These are phyloP conservation scores for Penicillium steckii DNA, from an alignment of 495 filamentous ascomycete species.

Conservation along the genomic window DNA sequence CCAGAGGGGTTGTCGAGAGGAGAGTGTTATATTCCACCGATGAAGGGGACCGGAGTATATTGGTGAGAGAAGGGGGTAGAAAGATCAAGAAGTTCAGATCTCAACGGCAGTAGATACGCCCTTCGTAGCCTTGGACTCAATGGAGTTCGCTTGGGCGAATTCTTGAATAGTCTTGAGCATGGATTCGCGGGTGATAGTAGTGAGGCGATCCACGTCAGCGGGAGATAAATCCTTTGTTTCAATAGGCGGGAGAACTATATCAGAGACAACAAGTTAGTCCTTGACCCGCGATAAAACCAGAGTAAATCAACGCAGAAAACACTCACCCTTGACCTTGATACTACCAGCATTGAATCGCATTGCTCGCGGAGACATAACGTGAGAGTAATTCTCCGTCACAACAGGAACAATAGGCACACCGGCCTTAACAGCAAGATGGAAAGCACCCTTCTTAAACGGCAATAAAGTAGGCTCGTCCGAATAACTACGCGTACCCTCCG, in stretches of 20 bases:
- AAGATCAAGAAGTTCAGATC: slow-evolving; percentile 25
- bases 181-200: slow-evolving; percentile 64
- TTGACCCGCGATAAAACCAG: not conserved
- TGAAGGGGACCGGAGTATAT: not conserved
- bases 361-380: slow-evolving; percentile 71
- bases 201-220: slow-evolving; percentile 79
- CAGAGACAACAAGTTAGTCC: not conserved
- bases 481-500: slow-evolving; percentile 92
- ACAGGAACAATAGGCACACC: slow-evolving; percentile 89
- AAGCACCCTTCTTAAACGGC: slow-evolving; percentile 97
- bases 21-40: not conserved
- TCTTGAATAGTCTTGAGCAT: slow-evolving; percentile 76
- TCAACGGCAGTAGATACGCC: slow-evolving; percentile 40
- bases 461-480: slow-evolving; percentile 74
- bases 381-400: slow-evolving; percentile 79
- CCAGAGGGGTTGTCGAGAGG: not conserved
- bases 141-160: slow-evolving; percentile 47
- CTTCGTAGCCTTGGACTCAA: slow-evolving; percentile 19
- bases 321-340: slow-evolving; percentile 77
- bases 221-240: slow-evolving; percentile 71
- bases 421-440: slow-evolving; percentile 92
- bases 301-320: not conserved
- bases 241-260: slow-evolving; percentile 78
- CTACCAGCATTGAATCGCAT: slow-evolving; percentile 69
- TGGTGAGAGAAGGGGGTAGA: not conserved